These are phyloP conservation scores for Fusarium hostae DNA, from an alignment of 2,329 filamentous ascomycete species.

Conservation along the genomic window DNA sequence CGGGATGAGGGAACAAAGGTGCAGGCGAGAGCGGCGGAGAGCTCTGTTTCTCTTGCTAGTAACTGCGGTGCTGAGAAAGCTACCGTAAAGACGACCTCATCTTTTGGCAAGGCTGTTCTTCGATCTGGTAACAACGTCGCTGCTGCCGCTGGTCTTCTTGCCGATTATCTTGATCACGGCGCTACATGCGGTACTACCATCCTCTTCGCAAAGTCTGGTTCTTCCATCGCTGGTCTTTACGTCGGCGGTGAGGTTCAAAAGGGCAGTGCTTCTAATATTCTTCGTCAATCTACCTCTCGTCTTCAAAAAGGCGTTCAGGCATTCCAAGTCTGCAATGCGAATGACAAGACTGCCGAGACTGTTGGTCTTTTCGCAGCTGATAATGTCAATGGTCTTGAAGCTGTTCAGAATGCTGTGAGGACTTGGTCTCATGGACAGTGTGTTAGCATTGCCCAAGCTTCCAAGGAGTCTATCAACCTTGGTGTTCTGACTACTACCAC, in stretches of 20 bases:
- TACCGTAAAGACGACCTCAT: slow-evolving; percentile 24
- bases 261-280: slow-evolving; percentile 22
- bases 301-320: slow-evolving; percentile 32
- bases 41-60: slow-evolving; percentile 14
- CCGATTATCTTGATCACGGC: slow-evolving; percentile 30
- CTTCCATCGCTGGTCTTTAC: slow-evolving; percentile 38
- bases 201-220: slow-evolving; percentile 40
- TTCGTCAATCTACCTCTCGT: slow-evolving; percentile 21
- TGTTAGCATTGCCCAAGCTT: slow-evolving; percentile 1
- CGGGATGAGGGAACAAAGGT: slow-evolving; percentile 16
- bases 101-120: slow-evolving; percentile 16
- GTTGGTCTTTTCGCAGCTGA: slow-evolving; percentile 36
- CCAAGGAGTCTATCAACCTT: slow-evolving; percentile 22
- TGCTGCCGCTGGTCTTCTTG: slow-evolving; percentile 23
- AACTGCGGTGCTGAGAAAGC: slow-evolving; percentile 38
- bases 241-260: slow-evolving; percentile 41
- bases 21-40: slow-evolving; percentile 23
- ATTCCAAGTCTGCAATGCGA: slow-evolving; percentile 34
- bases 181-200: slow-evolving; percentile 38
- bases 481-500: slow-evolving; percentile 28
- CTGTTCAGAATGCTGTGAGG: slow-evolving; percentile 31
- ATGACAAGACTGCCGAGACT: slow-evolving; percentile 31
- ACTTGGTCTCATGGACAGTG: slow-evolving; percentile 39
- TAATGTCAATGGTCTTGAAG: slow-evolving; percentile 18
- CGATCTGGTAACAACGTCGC: slow-evolving; percentile 18